phyloP scores from a whole-genome alignment of 495 filamentous ascomycete genomes.

The Elasticomyces elasticus region DNA sequence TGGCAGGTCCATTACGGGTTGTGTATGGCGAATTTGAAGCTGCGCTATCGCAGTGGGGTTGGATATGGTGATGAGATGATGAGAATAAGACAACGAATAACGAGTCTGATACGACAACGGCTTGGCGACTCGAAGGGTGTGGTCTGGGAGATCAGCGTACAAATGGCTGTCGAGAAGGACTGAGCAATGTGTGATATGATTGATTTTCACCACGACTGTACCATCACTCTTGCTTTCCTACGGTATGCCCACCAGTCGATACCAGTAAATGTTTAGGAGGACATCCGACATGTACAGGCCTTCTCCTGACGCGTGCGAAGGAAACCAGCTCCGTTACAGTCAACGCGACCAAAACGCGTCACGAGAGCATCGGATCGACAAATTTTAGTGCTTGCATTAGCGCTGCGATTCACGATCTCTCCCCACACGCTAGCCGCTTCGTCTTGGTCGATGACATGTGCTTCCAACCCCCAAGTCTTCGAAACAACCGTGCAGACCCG shows the following conservation, averaged over 20 bases:
- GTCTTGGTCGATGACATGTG: neutral
- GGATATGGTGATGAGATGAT: conserved; percentile 49
- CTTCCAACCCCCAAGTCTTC: neutral
- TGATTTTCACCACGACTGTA: no score
- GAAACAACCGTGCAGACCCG: neutral
- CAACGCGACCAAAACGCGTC: neutral
- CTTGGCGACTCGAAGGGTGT: conserved; percentile 79
- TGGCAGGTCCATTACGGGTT: conserved; percentile 98
- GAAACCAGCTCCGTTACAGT: neutral
- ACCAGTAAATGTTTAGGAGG: no score
- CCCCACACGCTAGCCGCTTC: neutral
- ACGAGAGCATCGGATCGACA: neutral
- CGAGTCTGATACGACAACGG: conserved; percentile 69
- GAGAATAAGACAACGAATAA: conserved; percentile 62
- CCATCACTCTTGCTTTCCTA: no score
- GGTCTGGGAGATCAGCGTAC: conserved; percentile 70
- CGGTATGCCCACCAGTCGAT: no score
- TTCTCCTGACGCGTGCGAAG: neutral
- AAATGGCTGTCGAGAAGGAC: conserved; percentile 33
- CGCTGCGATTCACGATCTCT: neutral
- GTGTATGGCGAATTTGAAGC: conserved; percentile 87
- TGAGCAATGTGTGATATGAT: conserved; percentile 8
- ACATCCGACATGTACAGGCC: no score
- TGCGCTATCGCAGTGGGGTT: conserved; percentile 47
- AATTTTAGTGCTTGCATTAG: conserved; percentile 2